Conservation (phyloP, 2,329 filamentous ascomycete species). For the Ceratocystis papillata region DNA sequence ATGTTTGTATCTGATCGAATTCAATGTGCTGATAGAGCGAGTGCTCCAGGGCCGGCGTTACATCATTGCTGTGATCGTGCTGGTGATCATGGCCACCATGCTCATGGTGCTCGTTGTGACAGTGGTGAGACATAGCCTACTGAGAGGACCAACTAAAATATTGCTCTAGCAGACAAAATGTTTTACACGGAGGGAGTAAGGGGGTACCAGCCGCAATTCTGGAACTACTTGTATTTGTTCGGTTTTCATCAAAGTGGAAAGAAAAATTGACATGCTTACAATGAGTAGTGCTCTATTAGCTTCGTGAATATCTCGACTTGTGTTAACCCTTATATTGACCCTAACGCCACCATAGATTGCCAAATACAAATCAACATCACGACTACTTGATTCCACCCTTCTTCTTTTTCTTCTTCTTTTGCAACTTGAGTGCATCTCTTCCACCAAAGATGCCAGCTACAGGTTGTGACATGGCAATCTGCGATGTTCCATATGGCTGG, state of each 20-base stretch:
- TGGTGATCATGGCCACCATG: constrained; percentile 45
- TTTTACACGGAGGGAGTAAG: too few relatives aligned
- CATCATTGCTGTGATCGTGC: constrained; percentile 86
- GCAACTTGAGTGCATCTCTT: constrained; percentile 27
- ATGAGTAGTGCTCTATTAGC: too few relatives aligned
- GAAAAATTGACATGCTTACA: too few relatives aligned
- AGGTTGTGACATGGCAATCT: constrained; percentile 38
- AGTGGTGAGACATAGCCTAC: constrained; percentile 38
- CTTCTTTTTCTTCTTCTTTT: constrained; percentile 38
- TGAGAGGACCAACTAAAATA: too few relatives aligned
- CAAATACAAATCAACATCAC: background rate
- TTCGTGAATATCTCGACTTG: background rate
- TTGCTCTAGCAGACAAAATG: background rate
- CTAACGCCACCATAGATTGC: background rate
- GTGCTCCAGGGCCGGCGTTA: constrained; percentile 80
- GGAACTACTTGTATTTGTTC: too few relatives aligned
- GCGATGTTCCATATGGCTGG: constrained; percentile 15
- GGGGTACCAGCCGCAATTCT: too few relatives aligned
- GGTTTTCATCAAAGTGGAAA: too few relatives aligned
- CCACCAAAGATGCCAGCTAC: constrained; percentile 39
- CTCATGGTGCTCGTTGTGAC: constrained; percentile 42
- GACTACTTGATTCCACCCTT: constrained; percentile 35
- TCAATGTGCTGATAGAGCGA: constrained; percentile 87
- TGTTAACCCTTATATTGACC: constrained; percentile 15
- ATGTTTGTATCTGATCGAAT: constrained; percentile 70